Evolutionary conservation across 2,329 filamentous ascomycete species (phyloP), one percentile per base, ranked within the genome.

Genomic region (Fusarium albosuccineum): DNA sequence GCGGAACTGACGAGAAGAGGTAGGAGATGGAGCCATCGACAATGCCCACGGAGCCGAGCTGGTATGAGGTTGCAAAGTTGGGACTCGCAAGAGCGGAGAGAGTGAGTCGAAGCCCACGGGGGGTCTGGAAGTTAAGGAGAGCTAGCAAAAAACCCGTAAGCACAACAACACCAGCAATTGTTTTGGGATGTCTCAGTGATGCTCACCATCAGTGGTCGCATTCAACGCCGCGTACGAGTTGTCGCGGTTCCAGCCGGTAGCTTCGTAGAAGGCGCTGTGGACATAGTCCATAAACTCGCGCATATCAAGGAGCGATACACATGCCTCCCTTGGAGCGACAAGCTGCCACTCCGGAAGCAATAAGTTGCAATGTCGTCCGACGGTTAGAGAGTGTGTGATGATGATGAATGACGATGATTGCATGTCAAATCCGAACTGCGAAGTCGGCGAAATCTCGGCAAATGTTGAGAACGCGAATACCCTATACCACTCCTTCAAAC

Each of bases 11-110:
- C 49, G 94, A 97, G 82, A 97, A 98, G 55, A 99, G 88, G 80
- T 98, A 99, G 13, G 94, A 97, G 59, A 99, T 87, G n/a, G 94
- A 97, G 77, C 96, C 96, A 81, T 98, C 95, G 52, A 99, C 94
- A 36, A 97, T 86, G 62, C 95, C 96, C 14, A 97, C 87, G 41
- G 91, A 97, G 63, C 94, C 93, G 44, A 99, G 87, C 41, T 93
- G 92, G 80, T 99, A 99, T 37, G 94, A 95, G 14, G 94, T 97
- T 26, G 94, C 95, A 74, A 98, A 97, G 78, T 97, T 93, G 9
- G 93, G 91, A 16, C 94, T 94, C 8, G 94, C 93, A 30, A 99
- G 90, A 8, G 96, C 97, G 8, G 95, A 97, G 60, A 98, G 87
- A 60, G 93, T 93, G 54, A 99, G 83, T 62, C 93, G 91, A 48